phyloP scores from a whole-genome alignment of 1,139 yeast genomes.

The Insectozyma bohioensis region DNA sequence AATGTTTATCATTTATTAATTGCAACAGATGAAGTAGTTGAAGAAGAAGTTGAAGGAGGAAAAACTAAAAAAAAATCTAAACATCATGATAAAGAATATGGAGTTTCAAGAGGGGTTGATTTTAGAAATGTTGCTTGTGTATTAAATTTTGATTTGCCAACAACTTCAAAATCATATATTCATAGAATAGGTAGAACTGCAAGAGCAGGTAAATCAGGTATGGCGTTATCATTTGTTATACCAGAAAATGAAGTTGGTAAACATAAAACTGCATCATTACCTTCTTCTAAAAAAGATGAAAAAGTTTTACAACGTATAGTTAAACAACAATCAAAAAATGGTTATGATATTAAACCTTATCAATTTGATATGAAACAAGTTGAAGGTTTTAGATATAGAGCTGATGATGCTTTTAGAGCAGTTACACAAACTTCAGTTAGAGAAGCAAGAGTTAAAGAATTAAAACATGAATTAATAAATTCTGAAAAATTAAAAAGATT shows the following conservation, averaged over 20 bases:
- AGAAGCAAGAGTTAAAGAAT: conserved; percentile 90
- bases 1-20: conserved; percentile 83
- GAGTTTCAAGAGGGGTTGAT: conserved; percentile 97
- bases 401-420: conserved; percentile 96
- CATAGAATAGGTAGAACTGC: conserved; percentile 98
- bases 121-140: conserved; percentile 96
- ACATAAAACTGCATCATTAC: conserved; percentile 76
- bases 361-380: conserved; percentile 91
- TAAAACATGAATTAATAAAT: conserved; percentile 81
- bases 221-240: conserved; percentile 90
- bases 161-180: conserved; percentile 83
- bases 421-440: conserved; percentile 87
- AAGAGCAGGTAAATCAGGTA: conserved; percentile 94
- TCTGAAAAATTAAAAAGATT: conserved; percentile 91
- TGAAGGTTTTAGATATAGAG: conserved; percentile 93
- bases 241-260: conserved; percentile 83
- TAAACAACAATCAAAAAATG: conserved; percentile 72
- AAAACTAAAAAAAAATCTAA: conserved; percentile 27
- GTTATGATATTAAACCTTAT: conserved; percentile 77
- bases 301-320: conserved; percentile 75
- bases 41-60: conserved; percentile 47
- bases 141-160: conserved; percentile 90
- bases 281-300: conserved; percentile 80
- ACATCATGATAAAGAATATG: conserved; percentile 71
- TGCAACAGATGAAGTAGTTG: conserved; percentile 78